Percentiles rank a stretch among this genome's conserved stretches.
Evolutionary conservation across 2,329 filamentous ascomycete species (phyloP).

Genomic region (Xylogone sp.): DNA sequence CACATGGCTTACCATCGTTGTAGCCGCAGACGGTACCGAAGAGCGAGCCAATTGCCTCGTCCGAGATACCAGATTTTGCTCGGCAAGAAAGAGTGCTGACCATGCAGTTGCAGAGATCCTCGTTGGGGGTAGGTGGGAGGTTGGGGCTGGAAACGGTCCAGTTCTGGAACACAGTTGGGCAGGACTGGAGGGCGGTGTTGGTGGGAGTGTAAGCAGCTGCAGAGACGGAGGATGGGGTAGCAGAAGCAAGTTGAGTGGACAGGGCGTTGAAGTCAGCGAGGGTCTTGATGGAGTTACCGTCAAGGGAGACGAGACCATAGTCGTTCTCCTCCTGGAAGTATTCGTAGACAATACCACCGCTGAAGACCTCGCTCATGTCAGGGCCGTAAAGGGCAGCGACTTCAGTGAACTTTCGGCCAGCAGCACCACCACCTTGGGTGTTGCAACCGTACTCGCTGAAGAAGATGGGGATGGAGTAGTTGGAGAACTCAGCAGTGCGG

Average conservation of each 20-base stretch:
- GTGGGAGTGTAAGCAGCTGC: constrained; percentile 63
- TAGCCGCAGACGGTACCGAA: constrained; percentile 52
- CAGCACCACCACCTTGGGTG: constrained; percentile 41
- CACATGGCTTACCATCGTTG: constrained; percentile 33
- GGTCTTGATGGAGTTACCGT: constrained; percentile 58
- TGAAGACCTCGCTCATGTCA: constrained; percentile 83
- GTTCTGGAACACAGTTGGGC: constrained; percentile 18
- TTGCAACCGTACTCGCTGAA: constrained; percentile 99
- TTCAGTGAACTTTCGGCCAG: constrained; percentile 72
- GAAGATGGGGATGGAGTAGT: constrained; percentile 91
- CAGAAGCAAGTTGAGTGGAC: constrained; percentile 34
- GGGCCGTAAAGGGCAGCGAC: constrained; percentile 73
- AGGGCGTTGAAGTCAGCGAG: constrained; percentile 65
- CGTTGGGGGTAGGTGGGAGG: constrained; percentile 82
- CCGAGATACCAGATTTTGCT: constrained; percentile 52
- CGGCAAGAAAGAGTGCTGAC: constrained; percentile 65
- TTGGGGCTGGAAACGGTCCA: constrained; percentile 41
- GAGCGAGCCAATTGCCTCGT: constrained; percentile 57
- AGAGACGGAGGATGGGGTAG: constrained; percentile 52
- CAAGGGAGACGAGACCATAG: constrained; percentile 51
- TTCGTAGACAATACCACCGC: constrained; percentile 96
- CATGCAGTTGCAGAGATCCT: constrained; percentile 81
- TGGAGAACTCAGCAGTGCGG: constrained; percentile 78
- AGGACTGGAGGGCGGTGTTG: constrained; percentile 19
- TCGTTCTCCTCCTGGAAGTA: constrained; percentile 89